Percentiles rank a stretch among this genome's conserved stretches.
Evolutionary conservation across 2,329 filamentous ascomycete genomes (phyloP).

Genomic region (Sphaerostilbella broomeana): DNA sequence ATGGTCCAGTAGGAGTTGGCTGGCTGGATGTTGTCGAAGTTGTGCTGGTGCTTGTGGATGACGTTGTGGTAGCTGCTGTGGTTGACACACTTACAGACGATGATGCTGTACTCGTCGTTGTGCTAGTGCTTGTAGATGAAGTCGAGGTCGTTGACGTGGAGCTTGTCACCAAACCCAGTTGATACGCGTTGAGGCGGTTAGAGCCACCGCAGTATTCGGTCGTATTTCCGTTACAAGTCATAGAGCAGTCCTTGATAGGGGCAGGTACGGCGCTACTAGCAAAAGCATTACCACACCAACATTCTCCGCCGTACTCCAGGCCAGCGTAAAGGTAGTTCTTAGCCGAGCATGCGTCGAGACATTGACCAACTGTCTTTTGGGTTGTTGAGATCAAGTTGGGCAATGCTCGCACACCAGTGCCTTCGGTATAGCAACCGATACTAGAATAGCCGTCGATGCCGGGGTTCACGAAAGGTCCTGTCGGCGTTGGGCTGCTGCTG

Average conservation of each 20-base stretch:
- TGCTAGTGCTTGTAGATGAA: slow-evolving; percentile 22
- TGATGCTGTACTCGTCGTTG: slow-evolving; percentile 12
- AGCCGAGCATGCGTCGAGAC: slow-evolving; percentile 26
- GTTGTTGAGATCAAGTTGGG: slow-evolving; percentile 18
- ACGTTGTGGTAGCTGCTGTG: slow-evolving; percentile 1
- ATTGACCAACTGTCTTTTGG: slow-evolving; percentile 26
- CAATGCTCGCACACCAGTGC: slow-evolving; percentile 25
- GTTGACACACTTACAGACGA: slow-evolving; percentile 3
- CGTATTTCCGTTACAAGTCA: slow-evolving; percentile 30
- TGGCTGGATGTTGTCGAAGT: slow-evolving; percentile 20
- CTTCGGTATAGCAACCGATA: slow-evolving; percentile 34
- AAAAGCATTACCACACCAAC: slow-evolving; percentile 30
- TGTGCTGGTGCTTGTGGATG: background rate
- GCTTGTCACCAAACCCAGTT: slow-evolving; percentile 12
- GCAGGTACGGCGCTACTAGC: slow-evolving; percentile 22
- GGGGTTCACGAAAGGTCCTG: slow-evolving; percentile 29
- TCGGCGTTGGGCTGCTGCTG: slow-evolving; percentile 5
- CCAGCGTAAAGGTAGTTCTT: slow-evolving; percentile 26
- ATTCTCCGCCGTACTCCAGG: slow-evolving; percentile 34
- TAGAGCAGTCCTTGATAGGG: slow-evolving; percentile 25
- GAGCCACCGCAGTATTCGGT: slow-evolving; percentile 32
- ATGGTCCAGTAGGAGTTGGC: slow-evolving; percentile 19
- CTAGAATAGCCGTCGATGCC: slow-evolving; percentile 29
- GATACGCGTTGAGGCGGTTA: slow-evolving; percentile 29
- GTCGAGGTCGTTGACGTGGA: slow-evolving; percentile 13